Base-by-base conservation (phyloP, 768 basidiomycete species). In the Boletus patriciae region DNA sequence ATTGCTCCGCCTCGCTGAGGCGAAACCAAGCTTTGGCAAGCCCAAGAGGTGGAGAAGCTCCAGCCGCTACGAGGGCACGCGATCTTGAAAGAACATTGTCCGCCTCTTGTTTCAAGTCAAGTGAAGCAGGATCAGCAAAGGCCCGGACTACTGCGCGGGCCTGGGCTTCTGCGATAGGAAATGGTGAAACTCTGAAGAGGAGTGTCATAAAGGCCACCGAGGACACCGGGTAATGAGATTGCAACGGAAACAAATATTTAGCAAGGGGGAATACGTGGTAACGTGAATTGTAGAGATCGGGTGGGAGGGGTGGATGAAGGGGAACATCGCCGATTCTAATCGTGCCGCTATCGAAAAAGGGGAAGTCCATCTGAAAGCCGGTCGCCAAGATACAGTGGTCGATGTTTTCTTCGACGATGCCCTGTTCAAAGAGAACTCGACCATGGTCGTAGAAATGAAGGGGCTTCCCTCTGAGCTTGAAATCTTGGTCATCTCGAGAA, bases 141-240 rank as follows among this genome's bases (percentile, higher is more conserved):
- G 79, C 82, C 23, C 77, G 76, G 21, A 85, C 68, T 8, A 83
- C 77, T 3, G 84, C 86, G 0, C 80, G 81, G 1, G 87, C 86
- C 71, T 96, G 94, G 0, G 82, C 83, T 70, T 97, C 92, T 46
- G 87, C 77, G 0, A 93, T 65, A 1, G 91, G 92, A 56, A 95
- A 81, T 3, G 93, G 94, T 0, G 79, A 79, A 23, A 91, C 83
- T 34, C 76, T 74, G 27, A 76, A 66, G 1, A 77, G 76, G 12
- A 92, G 79, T 3, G 88, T 83, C 49, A 88, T 74, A 69, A 93
- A 90, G 10, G 83, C 87, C 40, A 91, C 65, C 6, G 79, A 79
- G 1, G 76, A 66, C 2, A 77, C 74, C 77, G 85, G 65, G 75
- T 79, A 44, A 62, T 55, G 36, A 62, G 55, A 42, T 77, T 78